phyloP scores from a whole-genome alignment of 495 filamentous ascomycete species.

The Xylaria scruposa region DNA sequence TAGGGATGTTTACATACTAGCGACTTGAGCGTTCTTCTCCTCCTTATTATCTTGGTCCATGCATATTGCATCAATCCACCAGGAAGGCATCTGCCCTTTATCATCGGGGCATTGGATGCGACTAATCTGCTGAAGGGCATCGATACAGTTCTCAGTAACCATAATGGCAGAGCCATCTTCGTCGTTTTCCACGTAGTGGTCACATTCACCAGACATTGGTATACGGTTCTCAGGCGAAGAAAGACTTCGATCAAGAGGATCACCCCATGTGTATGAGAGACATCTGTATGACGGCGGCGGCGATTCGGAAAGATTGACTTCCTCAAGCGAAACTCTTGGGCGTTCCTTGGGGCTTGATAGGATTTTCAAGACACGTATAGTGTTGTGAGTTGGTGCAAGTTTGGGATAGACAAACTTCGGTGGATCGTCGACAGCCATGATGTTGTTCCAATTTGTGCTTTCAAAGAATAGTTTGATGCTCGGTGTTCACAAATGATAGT shows the following conservation, averaged over 20 bases:
- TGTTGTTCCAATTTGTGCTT: not conserved
- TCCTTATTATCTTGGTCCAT: constrained; percentile 37
- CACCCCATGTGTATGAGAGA: constrained; percentile 45
- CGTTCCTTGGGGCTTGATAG: not conserved
- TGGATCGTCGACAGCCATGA: not conserved
- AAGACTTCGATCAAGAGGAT: constrained; percentile 24
- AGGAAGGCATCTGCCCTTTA: not conserved
- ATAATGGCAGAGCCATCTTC: not conserved
- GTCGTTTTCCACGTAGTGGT: not conserved
- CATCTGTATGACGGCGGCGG: constrained; percentile 37
- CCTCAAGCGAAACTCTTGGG: not conserved
- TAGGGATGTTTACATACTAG: not conserved
- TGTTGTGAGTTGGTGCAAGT: not conserved
- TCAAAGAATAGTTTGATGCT: not conserved
- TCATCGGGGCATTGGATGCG: not conserved
- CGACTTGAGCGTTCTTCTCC: not conserved
- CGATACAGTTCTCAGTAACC: not conserved
- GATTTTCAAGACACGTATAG: not conserved
- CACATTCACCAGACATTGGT: not conserved
- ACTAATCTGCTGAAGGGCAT: constrained; percentile 6
- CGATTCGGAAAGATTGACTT: not conserved
- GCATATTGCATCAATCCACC: constrained; percentile 32
- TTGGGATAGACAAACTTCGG: not conserved
- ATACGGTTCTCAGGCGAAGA: not conserved
- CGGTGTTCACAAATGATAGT: not conserved